phyloP scores from a whole-genome alignment of 768 basidiomycete species.

The Neoboletus brunneissimus region DNA sequence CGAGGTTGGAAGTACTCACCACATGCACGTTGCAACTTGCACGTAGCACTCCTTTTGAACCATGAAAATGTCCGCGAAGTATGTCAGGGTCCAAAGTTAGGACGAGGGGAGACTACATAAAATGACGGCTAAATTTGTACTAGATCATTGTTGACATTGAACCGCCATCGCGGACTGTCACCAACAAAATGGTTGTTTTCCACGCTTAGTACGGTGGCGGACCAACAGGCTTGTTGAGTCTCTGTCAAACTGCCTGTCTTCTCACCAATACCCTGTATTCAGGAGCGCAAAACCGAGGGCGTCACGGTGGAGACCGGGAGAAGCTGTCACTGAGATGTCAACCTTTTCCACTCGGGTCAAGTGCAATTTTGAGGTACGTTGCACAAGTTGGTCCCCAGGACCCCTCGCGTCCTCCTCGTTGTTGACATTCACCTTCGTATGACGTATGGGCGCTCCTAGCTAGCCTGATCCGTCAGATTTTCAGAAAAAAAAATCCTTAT shows the following conservation, averaged over 20 bases:
- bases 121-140: not conserved
- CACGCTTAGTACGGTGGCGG: not conserved
- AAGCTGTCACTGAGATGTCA: not conserved
- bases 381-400: too few species aligned
- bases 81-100: not conserved
- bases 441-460: slow-evolving; percentile 2
- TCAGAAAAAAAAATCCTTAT: not conserved
- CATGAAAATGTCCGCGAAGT: not conserved
- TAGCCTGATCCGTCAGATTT: not conserved
- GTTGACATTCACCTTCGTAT: not conserved
- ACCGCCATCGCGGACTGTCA: not conserved
- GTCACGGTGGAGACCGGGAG: not conserved
- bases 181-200: not conserved
- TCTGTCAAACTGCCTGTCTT: not conserved
- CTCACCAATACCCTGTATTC: not conserved
- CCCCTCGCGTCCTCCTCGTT: slow-evolving; percentile 11
- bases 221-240: not conserved
- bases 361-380: too few species aligned
- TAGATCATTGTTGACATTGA: not conserved
- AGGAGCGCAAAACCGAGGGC: not conserved
- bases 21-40: slow-evolving; percentile 15
- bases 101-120: not conserved
- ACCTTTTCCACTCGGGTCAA: not conserved
- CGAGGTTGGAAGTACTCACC: slow-evolving; percentile 9
- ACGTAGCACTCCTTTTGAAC: not conserved